These are phyloP conservation scores for Dacryopinax spathularia DNA, from an alignment of 768 basidiomycete genomes.

Conservation along the genomic window DNA sequence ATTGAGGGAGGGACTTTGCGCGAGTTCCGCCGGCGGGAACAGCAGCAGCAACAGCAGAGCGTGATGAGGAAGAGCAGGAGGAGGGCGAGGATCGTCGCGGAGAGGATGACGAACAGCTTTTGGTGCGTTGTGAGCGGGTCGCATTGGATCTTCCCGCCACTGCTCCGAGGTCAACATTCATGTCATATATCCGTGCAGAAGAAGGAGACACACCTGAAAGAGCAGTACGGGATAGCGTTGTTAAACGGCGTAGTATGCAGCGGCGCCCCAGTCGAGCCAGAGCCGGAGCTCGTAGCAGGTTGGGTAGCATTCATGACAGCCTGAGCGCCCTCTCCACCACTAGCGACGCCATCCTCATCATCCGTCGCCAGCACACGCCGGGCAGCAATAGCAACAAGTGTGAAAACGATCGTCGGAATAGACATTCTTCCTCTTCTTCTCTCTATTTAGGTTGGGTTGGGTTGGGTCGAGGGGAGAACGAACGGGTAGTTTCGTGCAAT, in stretches of 20 bases:
- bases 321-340: neutral
- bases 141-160: neutral
- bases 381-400: neutral
- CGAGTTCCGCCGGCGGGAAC: neutral
- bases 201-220: neutral
- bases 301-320: neutral
- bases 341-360: neutral
- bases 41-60: slow-evolving; percentile 2
- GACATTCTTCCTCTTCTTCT: neutral
- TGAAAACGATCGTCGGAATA: neutral
- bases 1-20: neutral
- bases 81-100: neutral
- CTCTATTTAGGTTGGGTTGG: neutral
- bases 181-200: neutral
- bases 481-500: neutral
- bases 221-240: neutral
- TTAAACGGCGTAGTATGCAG: neutral
- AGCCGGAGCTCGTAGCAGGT: neutral
- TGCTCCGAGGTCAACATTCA: neutral
- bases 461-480: neutral
- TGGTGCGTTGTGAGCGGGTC: neutral
- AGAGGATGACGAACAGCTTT: neutral
- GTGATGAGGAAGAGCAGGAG: neutral
- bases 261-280: neutral
- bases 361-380: neutral